A percentile compares a stretch with the other conserved stretches of the same genome.
These are phyloP conservation scores for Rhipidocladum racemiflorum DNA, from an alignment of 176 grass and related monocot genomes.

Conservation along the genomic window DNA sequence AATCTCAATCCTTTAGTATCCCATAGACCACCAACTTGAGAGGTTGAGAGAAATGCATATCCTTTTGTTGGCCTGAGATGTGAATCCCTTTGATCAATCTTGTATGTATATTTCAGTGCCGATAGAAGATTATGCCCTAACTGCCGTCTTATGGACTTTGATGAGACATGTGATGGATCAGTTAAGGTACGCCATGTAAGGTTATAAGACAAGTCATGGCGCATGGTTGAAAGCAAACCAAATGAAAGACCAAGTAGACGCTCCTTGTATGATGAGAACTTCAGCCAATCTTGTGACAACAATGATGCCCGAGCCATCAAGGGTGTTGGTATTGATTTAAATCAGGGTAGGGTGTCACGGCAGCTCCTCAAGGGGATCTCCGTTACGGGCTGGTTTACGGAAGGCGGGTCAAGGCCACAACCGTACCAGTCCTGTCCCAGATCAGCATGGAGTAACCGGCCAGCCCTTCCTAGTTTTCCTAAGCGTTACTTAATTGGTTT, in stretches of 20 bases:
- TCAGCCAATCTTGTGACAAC: constrained; percentile 74
- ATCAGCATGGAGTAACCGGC: too few relatives aligned
- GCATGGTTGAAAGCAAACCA: constrained; percentile 79
- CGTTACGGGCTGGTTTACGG: too few relatives aligned
- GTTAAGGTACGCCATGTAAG: constrained; percentile 69
- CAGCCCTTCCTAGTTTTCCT: too few relatives aligned
- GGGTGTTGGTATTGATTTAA: constrained; percentile 74
- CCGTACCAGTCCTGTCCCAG: too few relatives aligned
- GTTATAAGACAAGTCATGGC: constrained; percentile 81
- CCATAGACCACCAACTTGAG: constrained; percentile 81
- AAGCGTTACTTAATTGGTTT: too few relatives aligned
- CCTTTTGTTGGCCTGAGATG: constrained; percentile 74
- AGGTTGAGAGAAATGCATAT: constrained; percentile 78
- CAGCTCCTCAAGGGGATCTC: too few relatives aligned
- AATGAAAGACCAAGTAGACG: constrained; percentile 64
- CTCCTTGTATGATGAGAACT: constrained; percentile 83
- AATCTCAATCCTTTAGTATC: constrained; percentile 62
- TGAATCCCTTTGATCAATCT: constrained; percentile 83
- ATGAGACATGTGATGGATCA: constrained; percentile 56
- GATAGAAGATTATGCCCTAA: constrained; percentile 85
- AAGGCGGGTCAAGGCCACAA: too few relatives aligned
- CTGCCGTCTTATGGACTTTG: constrained; percentile 65
- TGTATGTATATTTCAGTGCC: constrained; percentile 88
- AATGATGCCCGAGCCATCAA: constrained; percentile 64
- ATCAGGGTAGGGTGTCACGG: constrained; percentile 67